Conservation (phyloP, 73 alveolate species). For the Durusdinium trenchii region DNA sequence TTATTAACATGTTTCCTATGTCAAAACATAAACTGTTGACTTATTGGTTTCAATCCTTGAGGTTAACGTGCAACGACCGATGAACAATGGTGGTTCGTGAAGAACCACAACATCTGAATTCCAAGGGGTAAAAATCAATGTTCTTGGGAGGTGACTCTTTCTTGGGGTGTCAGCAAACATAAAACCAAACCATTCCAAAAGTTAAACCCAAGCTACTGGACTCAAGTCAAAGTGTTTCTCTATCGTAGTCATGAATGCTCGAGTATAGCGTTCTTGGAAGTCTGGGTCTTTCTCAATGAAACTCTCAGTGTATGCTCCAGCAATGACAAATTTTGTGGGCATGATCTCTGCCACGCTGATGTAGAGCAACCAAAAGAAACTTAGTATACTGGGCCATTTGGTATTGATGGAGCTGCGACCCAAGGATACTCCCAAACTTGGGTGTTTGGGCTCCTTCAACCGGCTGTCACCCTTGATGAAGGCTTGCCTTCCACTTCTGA, state of each 20-base stretch:
- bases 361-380: slow-evolving; percentile 13
- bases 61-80: no score
- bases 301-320: no score
- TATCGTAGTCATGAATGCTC: not conserved
- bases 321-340: slow-evolving; percentile 38
- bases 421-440: slow-evolving; percentile 4
- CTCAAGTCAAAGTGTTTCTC: slow-evolving; percentile 12
- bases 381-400: slow-evolving; percentile 10
- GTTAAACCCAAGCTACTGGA: not conserved
- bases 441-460: not conserved
- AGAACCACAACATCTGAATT: no score
- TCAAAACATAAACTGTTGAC: no score
- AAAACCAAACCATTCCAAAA: no score
- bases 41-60: no score
- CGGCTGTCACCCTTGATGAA: not conserved
- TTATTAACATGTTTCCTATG: no score
- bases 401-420: not conserved
- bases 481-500: not conserved
- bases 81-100: no score
- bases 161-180: no score
- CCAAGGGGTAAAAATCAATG: no score
- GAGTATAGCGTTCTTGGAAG: not conserved
- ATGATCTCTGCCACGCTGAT: slow-evolving; percentile 26
- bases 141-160: no score
- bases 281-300: not conserved